Evolutionary conservation across 257 asterid species (phyloP).

Genomic region (Fraxinus excelsior): DNA sequence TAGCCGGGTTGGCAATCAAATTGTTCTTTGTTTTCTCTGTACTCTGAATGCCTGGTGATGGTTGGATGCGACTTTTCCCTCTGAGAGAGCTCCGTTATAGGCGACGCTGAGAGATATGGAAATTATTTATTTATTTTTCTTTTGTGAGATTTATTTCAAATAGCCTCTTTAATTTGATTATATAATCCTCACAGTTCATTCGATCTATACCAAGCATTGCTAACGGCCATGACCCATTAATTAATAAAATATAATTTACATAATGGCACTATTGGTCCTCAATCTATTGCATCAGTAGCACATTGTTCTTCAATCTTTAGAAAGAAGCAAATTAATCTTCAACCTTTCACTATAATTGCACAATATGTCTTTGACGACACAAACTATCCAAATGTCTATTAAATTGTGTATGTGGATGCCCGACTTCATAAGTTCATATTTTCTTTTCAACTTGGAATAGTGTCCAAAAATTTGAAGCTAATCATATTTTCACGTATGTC

Average conservation of each 20-base stretch:
- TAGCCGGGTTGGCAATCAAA: not conserved
- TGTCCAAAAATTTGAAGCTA: too few relatives aligned
- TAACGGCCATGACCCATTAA: not conserved
- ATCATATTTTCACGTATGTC: not conserved
- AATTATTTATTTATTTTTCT: too few relatives aligned
- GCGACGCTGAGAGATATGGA: too few relatives aligned
- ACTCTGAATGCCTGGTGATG: not conserved
- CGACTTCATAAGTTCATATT: too few relatives aligned
- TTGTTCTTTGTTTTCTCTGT: not conserved
- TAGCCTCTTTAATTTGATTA: too few relatives aligned
- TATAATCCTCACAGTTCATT: not conserved
- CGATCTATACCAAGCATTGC: too few relatives aligned
- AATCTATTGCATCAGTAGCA: not conserved
- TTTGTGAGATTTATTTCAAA: too few relatives aligned
- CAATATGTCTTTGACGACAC: not conserved
- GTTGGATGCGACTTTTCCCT: not conserved
- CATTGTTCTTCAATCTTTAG: too few relatives aligned
- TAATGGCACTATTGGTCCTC: not conserved
- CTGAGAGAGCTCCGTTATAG: not conserved
- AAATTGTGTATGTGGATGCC: too few relatives aligned
- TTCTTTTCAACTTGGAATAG: not conserved
- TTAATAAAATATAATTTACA: too few relatives aligned
- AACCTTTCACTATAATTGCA: not conserved
- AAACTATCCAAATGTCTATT: not conserved
- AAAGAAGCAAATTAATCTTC: too few relatives aligned